These are phyloP conservation scores for Fusarium tupiense DNA, from an alignment of 2,329 filamentous ascomycete genomes.

Conservation along the genomic window DNA sequence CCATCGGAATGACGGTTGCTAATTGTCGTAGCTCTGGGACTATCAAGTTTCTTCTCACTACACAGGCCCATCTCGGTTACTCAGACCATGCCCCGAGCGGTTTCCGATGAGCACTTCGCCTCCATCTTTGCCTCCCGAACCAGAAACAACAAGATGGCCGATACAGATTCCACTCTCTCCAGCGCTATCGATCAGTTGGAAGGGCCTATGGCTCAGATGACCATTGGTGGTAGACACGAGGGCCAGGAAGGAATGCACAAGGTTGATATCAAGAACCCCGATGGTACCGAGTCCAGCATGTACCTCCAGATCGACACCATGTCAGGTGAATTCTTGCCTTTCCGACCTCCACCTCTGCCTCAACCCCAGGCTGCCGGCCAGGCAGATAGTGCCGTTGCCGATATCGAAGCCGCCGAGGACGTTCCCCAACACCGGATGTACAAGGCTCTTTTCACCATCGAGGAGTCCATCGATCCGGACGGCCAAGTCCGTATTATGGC, in stretches of 20 bases:
- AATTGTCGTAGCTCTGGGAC: slow-evolving; percentile 74
- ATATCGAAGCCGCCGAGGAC: slow-evolving; percentile 48
- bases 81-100: slow-evolving; percentile 77
- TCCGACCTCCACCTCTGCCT: slow-evolving; percentile 85
- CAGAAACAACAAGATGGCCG: slow-evolving; percentile 61
- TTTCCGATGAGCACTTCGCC: slow-evolving; percentile 80
- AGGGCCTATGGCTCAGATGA: slow-evolving; percentile 64
- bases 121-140: slow-evolving; percentile 77
- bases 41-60: slow-evolving; percentile 95
- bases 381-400: slow-evolving; percentile 47
- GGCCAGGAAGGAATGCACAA: slow-evolving; percentile 60
- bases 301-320: slow-evolving; percentile 75
- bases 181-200: slow-evolving; percentile 69
- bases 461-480: slow-evolving; percentile 69
- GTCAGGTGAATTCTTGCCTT: slow-evolving; percentile 78
- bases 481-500: slow-evolving; percentile 69
- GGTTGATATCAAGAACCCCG: slow-evolving; percentile 64
- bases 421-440: slow-evolving; percentile 64
- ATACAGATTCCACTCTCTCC: slow-evolving; percentile 74
- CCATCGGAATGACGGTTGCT: not conserved
- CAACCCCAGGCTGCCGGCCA: slow-evolving; percentile 62
- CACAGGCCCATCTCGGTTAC: slow-evolving; percentile 93
- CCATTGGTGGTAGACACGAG: slow-evolving; percentile 54
- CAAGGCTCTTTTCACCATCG: slow-evolving; percentile 73
- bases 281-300: slow-evolving; percentile 66